Base-by-base conservation (phyloP, 352 stramenopile genomes). In the Globisporangium carolinianum region DNA sequence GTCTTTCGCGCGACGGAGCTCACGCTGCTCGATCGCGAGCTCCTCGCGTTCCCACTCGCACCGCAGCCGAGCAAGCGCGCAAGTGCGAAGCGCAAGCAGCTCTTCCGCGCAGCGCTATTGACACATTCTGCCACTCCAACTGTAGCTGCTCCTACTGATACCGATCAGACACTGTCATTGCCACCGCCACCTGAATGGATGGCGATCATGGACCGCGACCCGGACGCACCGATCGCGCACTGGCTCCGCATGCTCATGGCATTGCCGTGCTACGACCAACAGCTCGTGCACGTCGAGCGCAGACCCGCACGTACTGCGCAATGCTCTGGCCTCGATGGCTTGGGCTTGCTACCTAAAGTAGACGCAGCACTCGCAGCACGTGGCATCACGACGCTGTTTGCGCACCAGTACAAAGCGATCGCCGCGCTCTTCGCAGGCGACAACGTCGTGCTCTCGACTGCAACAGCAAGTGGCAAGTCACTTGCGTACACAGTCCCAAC, bases 401-500 rank as follows among this genome's bases (percentile, higher is more conserved):
- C 75, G 47, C 96, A 99, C 71, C 96, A 95, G 58, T 84, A 82
- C 51, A 69, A 76, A 1, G 72, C 80, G 12, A 98, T 99, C 66
- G 69, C 90, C 41, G 91, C 95, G 5, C 79, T 94, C 6, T 58
- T 89, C 41, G 57, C 72, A 32, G 90, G 86, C 43, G 71, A 86
- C 47, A 97, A 99, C 61, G 96, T 97, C 6, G 79, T 97, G 48
- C 75, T 99, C 35, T 97, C 90, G 8, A 99, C 97, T 32, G 87
- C 95, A 6, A 99, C 97, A 11, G 96, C 95, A 12, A 97, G 83
- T 47, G 97, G 97, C 3, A 99, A 99, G 70, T 98, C 87, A 7
- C 69, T 99, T n/a, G 94, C 96, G 32, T 99, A 98, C 76, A 94
- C 96, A 58, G 64, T 99, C 6, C 96, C 96, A 10, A 96, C 98